These are phyloP conservation scores for Saccharomycopsis synnaedendra DNA, from an alignment of 805 yeast species.

Conservation along the genomic window DNA sequence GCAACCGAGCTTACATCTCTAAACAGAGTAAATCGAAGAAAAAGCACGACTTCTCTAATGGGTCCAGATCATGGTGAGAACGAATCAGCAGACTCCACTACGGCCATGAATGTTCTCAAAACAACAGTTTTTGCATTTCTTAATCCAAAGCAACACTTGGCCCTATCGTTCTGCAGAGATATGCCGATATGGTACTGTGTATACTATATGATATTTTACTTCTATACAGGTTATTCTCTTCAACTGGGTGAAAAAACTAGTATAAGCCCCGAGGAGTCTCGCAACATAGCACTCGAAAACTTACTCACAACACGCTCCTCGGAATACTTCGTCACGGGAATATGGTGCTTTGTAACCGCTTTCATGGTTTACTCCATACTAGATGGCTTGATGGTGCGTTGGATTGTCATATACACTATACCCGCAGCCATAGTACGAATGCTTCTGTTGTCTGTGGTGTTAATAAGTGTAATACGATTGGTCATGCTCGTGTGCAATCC, in stretches of 20 bases:
- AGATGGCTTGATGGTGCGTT: constrained; percentile 83
- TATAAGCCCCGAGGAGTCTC: constrained; percentile 17
- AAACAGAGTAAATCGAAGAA: not conserved
- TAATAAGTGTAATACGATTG: constrained; percentile 59
- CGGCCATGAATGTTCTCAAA: constrained; percentile 17
- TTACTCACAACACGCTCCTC: constrained; percentile 56
- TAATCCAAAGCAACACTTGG: constrained; percentile 65
- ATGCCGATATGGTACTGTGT: constrained; percentile 48
- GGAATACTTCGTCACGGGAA: constrained; percentile 69
- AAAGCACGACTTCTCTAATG: not conserved
- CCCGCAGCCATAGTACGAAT: constrained; percentile 83
- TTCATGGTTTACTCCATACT: constrained; percentile 74
- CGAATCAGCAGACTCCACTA: not conserved
- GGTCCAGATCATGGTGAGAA: not conserved
- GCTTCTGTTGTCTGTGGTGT: constrained; percentile 67
- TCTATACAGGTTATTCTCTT: constrained; percentile 23
- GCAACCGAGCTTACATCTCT: not conserved
- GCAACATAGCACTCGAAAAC: constrained; percentile 19
- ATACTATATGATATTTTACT: constrained; percentile 21
- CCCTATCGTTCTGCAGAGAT: constrained; percentile 70
- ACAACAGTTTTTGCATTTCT: constrained; percentile 41
- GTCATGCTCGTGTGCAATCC: constrained; percentile 59
- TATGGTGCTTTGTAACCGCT: constrained; percentile 91
- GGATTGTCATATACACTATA: constrained; percentile 86
- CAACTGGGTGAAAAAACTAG: constrained; percentile 1